phyloP scores from a whole-genome alignment of 129 eudicot genomes.

The carrot (Daucus carota) region DNA sequence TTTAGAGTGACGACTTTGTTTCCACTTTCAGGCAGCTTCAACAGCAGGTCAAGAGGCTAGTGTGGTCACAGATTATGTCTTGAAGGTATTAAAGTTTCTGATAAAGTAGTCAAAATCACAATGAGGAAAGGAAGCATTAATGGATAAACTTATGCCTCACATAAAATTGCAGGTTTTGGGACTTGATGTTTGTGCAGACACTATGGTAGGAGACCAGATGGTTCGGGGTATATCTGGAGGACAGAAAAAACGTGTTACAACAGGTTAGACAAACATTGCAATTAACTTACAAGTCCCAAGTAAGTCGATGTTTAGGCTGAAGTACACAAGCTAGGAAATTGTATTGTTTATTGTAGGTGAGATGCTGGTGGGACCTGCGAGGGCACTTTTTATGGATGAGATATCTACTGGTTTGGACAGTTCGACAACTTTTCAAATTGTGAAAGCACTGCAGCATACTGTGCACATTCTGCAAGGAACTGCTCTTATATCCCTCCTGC shows the following conservation, averaged over 20 bases:
- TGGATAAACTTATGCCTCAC: neutral
- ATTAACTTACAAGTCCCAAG: too few species aligned
- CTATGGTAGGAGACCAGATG: constrained; percentile 69
- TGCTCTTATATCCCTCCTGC: constrained; percentile 62
- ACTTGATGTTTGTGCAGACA: constrained; percentile 62
- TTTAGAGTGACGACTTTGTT: neutral
- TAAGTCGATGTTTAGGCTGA: too few species aligned
- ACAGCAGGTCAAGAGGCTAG: constrained; percentile 53
- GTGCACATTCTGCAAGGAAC: constrained; percentile 60
- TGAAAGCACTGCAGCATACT: constrained; percentile 38
- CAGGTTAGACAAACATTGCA: constrained; percentile 4
- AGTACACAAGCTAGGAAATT: too few species aligned
- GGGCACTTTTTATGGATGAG: constrained; percentile 61
- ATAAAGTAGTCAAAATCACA: neutral
- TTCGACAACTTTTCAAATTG: constrained; percentile 60
- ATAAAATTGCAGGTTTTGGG: constrained; percentile 39
- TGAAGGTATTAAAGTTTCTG: constrained; percentile 40
- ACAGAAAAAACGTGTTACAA: constrained; percentile 59
- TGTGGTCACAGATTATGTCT: constrained; percentile 63
- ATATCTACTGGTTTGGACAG: constrained; percentile 71
- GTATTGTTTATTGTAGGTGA: constrained; percentile 36
- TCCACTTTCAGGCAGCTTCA: constrained; percentile 48
- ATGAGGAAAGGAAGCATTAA: too few species aligned
- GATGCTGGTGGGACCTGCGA: constrained; percentile 60
- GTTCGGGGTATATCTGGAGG: constrained; percentile 64